These are phyloP conservation scores for Saturnispora halmiae DNA, from an alignment of 805 yeast genomes.

Conservation along the genomic window DNA sequence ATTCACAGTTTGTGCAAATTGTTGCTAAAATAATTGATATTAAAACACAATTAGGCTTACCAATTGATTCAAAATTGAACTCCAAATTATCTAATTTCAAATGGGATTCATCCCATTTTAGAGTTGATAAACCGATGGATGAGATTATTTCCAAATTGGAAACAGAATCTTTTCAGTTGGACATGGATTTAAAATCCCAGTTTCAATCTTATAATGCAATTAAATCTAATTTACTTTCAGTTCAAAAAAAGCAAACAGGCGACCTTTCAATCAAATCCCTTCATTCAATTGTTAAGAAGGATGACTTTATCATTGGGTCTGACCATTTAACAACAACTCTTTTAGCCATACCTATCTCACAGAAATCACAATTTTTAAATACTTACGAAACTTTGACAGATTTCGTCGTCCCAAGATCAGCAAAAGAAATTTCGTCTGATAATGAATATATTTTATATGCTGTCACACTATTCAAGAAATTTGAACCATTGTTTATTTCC, in stretches of 20 bases:
- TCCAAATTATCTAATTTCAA: constrained; percentile 35
- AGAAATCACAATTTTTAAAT: constrained; percentile 50
- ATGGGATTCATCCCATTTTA: constrained; percentile 84
- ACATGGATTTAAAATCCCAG: constrained; percentile 73
- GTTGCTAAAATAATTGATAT: constrained; percentile 73
- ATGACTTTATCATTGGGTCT: constrained; percentile 74
- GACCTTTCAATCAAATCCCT: constrained; percentile 85
- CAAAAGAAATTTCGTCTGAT: constrained; percentile 61
- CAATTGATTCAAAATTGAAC: background rate
- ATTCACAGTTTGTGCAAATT: constrained; percentile 62
- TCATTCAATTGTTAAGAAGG: constrained; percentile 77
- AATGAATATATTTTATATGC: constrained; percentile 63
- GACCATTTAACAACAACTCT: constrained; percentile 83
- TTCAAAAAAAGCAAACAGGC: constrained; percentile 89
- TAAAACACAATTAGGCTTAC: constrained; percentile 35
- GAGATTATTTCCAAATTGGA: constrained; percentile 64
- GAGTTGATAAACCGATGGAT: constrained; percentile 74
- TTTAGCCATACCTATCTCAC: constrained; percentile 73
- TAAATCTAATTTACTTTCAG: constrained; percentile 72
- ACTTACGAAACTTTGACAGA: constrained; percentile 67
- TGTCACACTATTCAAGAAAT: constrained; percentile 81
- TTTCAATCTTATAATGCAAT: constrained; percentile 72
- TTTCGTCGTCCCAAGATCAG: constrained; percentile 90
- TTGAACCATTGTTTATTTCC: constrained; percentile 54
- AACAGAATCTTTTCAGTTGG: constrained; percentile 73